These are phyloP conservation scores for Ochetophila trinervis DNA, from an alignment of 306 rosid genomes.

Conservation along the genomic window DNA sequence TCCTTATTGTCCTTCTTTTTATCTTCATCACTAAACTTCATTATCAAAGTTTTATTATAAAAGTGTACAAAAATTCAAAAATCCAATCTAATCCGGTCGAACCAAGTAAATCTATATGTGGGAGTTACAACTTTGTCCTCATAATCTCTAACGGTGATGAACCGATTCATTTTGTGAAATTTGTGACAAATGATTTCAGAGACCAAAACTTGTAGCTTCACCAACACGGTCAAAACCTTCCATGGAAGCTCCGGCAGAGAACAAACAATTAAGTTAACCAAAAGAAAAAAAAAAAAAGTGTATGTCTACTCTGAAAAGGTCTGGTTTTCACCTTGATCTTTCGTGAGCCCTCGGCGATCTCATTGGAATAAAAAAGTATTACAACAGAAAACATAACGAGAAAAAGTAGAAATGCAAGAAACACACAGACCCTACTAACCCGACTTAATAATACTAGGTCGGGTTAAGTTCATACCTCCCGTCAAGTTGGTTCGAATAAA, in stretches of 20 bases:
- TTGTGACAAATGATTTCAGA: slow-evolving; percentile 87
- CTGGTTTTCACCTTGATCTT: slow-evolving; percentile 75
- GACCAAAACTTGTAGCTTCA: slow-evolving; percentile 92
- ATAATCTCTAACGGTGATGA: slow-evolving; percentile 75
- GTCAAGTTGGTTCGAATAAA: no score
- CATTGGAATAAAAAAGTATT: slow-evolving; percentile 87
- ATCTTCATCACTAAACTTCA: no score
- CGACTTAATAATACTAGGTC: no score
- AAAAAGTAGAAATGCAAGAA: slow-evolving; percentile 89
- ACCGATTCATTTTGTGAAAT: slow-evolving; percentile 81
- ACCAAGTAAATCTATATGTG: slow-evolving; percentile 75
- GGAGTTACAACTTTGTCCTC: slow-evolving; percentile 85
- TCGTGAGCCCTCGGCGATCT: slow-evolving; percentile 83
- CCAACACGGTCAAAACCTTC: slow-evolving; percentile 85
- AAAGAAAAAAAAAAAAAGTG: slow-evolving; percentile 87
- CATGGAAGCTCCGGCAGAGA: slow-evolving; percentile 87
- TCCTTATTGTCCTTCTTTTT: no score
- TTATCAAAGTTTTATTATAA: no score
- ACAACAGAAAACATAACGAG: slow-evolving; percentile 88
- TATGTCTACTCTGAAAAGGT: slow-evolving; percentile 84
- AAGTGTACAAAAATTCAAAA: no score
- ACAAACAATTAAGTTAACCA: slow-evolving; percentile 38
- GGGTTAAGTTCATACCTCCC: no score
- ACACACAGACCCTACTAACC: no score
- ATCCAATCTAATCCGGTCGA: no score